Base-by-base conservation (phyloP, 1,284 basidiomycete species). In the Fomitopsis pinicola region DNA sequence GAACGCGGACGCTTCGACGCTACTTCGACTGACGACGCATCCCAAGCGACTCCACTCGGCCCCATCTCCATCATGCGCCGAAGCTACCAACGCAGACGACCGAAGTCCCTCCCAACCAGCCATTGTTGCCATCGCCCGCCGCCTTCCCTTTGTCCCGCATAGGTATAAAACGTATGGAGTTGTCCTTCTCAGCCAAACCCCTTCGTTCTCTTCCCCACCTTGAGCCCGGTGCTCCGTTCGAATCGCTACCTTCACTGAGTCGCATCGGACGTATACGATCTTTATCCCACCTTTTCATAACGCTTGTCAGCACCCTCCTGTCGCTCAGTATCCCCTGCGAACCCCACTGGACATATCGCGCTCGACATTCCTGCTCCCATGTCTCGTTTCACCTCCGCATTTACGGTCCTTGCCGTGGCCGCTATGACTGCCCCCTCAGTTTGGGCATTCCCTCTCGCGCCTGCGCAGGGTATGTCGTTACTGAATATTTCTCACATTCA, bases 151-250 rank as follows among this genome's bases (percentile, higher is more conserved):
- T 54, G 35, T 38, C 19, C 35, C 2, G 35, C 7, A 17, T 9
- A 6, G n/a, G 22, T 54, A 54, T 54, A 38, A 36, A 38, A 22
- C n/a, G n/a, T 5, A 4, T 15, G 1, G 17, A 4, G 5, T 40
- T 15, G 35, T 38, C 7, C 12, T 19, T n/a, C 36, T 22, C 28
- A 28, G 5, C 30, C 35, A 36, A 33, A 15, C 36, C 33, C 52
- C 9, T 19, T 38, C 52, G 7, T 15, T 22, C 9, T 9, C 35
- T 38, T 2, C 12, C 33, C 52, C 35, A 50, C 48, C 15, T 26
- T 33, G 33, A 54, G 52, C 52, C 52, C 36, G 52, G 52, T 54
- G 52, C 52, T 54, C 52, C 36, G 52, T 54, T 54, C 52, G 52
- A 54, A 12, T n/a, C 17, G 48, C 28, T 33, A 33, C 52, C 52